A percentile compares a stretch with the other conserved stretches of the same genome.
Conservation (phyloP, 2,329 filamentous ascomycete genomes). For the Penicillium sp. region DNA sequence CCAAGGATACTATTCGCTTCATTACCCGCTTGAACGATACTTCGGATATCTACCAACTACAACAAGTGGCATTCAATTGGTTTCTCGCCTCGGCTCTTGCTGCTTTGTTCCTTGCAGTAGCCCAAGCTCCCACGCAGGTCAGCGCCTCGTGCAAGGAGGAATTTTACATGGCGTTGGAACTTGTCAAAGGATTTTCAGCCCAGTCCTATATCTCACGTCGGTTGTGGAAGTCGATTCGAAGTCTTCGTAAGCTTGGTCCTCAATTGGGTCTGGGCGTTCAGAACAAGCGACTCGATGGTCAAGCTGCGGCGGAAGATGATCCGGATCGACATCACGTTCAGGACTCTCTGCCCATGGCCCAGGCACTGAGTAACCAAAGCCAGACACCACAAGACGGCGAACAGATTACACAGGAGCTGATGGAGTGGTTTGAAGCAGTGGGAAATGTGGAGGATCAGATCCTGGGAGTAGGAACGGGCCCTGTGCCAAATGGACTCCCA, state of each 20-base stretch:
- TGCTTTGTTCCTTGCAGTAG: constrained; percentile 60
- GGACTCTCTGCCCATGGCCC: constrained; percentile 52
- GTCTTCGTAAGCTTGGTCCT: constrained; percentile 58
- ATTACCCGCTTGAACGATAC: constrained; percentile 59
- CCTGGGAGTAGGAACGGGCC: constrained; percentile 30
- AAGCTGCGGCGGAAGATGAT: not conserved
- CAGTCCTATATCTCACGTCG: constrained; percentile 59
- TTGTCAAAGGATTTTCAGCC: constrained; percentile 59
- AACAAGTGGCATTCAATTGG: constrained; percentile 63
- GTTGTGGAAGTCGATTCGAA: constrained; percentile 60
- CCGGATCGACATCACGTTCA: constrained; percentile 9
- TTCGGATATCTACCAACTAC: constrained; percentile 58
- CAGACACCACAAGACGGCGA: constrained; percentile 47
- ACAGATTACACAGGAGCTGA: constrained; percentile 57
- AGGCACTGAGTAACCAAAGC: constrained; percentile 54
- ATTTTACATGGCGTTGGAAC: constrained; percentile 62
- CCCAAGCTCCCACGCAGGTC: constrained; percentile 59
- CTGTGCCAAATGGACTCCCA: constrained; percentile 17
- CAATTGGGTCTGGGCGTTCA: constrained; percentile 52
- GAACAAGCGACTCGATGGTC: constrained; percentile 13
- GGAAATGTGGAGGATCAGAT: constrained; percentile 50
- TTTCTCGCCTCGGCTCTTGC: constrained; percentile 61
- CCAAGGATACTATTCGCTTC: constrained; percentile 61
- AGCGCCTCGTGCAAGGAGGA: constrained; percentile 56
- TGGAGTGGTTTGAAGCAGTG: constrained; percentile 60